phyloP scores from a whole-genome alignment of 208 protist genomes.

The Histomonas meleagridis region DNA sequence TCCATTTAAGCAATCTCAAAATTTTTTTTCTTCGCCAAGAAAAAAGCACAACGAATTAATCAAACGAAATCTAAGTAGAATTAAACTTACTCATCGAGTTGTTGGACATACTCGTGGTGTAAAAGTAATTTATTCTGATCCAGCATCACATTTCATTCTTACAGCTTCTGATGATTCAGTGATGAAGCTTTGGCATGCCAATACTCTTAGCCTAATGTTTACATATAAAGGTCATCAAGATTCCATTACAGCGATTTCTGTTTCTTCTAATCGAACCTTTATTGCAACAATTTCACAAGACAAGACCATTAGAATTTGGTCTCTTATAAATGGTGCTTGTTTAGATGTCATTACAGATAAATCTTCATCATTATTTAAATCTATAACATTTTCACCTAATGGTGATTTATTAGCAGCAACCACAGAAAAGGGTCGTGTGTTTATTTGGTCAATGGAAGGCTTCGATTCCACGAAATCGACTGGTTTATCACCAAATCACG shows the following conservation, averaged over 20 bases:
- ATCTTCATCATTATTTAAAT: not conserved
- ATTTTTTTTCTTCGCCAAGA: not conserved
- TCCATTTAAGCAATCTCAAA: not conserved
- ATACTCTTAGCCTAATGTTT: not conserved
- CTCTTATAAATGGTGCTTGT: not conserved
- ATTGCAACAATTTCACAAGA: not conserved
- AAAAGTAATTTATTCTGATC: not conserved
- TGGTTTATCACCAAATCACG: not conserved
- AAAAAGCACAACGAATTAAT: not conserved
- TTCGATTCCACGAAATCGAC: not conserved
- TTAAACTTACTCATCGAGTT: not conserved
- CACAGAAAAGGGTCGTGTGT: not conserved
- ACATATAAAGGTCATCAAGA: not conserved
- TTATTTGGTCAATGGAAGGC: not conserved
- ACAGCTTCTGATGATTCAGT: not conserved
- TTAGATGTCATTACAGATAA: not conserved
- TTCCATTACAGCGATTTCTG: not conserved
- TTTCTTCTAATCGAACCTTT: not conserved
- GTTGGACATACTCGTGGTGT: not conserved
- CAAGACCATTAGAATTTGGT: not conserved
- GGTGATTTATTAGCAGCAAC: not conserved
- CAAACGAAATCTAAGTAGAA: not conserved
- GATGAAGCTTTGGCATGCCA: not conserved
- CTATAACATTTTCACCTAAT: not conserved
- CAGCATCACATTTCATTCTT: not conserved